Conservation (phyloP, 2,329 filamentous ascomycete genomes). For the Cordyceps tenuipes region DNA sequence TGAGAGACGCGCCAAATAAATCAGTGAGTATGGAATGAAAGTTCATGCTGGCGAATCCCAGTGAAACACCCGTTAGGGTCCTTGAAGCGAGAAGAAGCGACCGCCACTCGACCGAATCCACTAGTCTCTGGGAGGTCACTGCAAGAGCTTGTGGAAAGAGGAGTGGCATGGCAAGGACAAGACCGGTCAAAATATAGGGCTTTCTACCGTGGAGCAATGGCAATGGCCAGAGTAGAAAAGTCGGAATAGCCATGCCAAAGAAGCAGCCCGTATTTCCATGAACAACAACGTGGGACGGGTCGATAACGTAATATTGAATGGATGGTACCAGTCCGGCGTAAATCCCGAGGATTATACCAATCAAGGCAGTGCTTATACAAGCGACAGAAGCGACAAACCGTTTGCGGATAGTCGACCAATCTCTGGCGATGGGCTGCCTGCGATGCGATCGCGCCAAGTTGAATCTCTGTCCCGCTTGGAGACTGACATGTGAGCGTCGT, state of each 20-base stretch:
- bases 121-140: slow-evolving; percentile 48
- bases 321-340: slow-evolving; percentile 73
- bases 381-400: slow-evolving; percentile 59
- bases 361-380: slow-evolving; percentile 63
- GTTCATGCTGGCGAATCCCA: slow-evolving; percentile 73
- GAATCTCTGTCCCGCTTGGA: slow-evolving; percentile 41
- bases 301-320: slow-evolving; percentile 68
- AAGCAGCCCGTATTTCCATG: slow-evolving; percentile 69
- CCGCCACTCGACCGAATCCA: slow-evolving; percentile 47
- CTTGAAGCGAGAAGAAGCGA: slow-evolving; percentile 55
- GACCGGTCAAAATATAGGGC: slow-evolving; percentile 62
- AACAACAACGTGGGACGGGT: slow-evolving; percentile 58
- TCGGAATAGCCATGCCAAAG: slow-evolving; percentile 60
- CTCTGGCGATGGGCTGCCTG: slow-evolving; percentile 59
- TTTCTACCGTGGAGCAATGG: slow-evolving; percentile 69
- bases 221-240: slow-evolving; percentile 64
- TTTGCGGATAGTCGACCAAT: slow-evolving; percentile 62
- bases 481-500: slow-evolving; percentile 45
- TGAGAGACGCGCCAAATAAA: slow-evolving; percentile 67
- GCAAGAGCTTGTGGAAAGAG: slow-evolving; percentile 68
- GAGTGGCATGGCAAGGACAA: slow-evolving; percentile 62
- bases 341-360: slow-evolving; percentile 64
- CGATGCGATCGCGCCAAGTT: slow-evolving; percentile 46
- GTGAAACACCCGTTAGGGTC: slow-evolving; percentile 55
- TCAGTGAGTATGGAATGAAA: slow-evolving; percentile 64